These are phyloP conservation scores for Cladophialophora psammophila DNA, from an alignment of 2,329 filamentous ascomycete genomes.

Conservation along the genomic window DNA sequence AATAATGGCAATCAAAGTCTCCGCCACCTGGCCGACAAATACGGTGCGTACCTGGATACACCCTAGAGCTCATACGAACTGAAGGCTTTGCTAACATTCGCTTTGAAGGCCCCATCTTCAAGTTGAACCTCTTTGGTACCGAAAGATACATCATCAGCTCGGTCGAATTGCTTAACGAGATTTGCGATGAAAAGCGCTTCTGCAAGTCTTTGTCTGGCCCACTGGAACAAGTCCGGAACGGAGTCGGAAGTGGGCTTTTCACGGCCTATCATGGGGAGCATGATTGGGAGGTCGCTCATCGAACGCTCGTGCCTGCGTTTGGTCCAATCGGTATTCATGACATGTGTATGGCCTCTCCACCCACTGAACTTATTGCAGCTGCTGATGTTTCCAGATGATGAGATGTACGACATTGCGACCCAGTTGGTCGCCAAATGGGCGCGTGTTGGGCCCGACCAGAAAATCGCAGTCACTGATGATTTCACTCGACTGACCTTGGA, in stretches of 20 bases:
- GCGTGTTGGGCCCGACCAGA: slow-evolving; percentile 59
- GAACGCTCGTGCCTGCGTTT: slow-evolving; percentile 56
- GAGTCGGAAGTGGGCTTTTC: slow-evolving; percentile 71
- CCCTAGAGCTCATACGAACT: neutral
- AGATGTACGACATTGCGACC: slow-evolving; percentile 46
- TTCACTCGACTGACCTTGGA: slow-evolving; percentile 78
- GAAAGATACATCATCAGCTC: slow-evolving; percentile 60
- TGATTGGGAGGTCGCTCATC: slow-evolving; percentile 71
- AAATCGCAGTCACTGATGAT: slow-evolving; percentile 69
- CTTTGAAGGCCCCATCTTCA: slow-evolving; percentile 64
- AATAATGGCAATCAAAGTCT: slow-evolving; percentile 60
- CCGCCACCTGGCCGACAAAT: slow-evolving; percentile 57
- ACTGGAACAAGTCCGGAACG: slow-evolving; percentile 65
- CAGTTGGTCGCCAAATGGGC: slow-evolving; percentile 54
- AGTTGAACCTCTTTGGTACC: slow-evolving; percentile 59
- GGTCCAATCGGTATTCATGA: slow-evolving; percentile 53
- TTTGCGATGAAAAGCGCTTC: slow-evolving; percentile 72
- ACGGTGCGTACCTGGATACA: slow-evolving; percentile 47
- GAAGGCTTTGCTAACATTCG: neutral
- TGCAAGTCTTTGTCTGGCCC: slow-evolving; percentile 62
- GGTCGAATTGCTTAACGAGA: slow-evolving; percentile 66
- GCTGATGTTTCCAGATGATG: slow-evolving; percentile 26
- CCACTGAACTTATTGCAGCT: neutral
- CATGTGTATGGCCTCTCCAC: slow-evolving; percentile 51
- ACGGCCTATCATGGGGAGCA: slow-evolving; percentile 59